Base-by-base conservation (phyloP, 1,139 yeast species). In the Arxiozyma bovina region DNA sequence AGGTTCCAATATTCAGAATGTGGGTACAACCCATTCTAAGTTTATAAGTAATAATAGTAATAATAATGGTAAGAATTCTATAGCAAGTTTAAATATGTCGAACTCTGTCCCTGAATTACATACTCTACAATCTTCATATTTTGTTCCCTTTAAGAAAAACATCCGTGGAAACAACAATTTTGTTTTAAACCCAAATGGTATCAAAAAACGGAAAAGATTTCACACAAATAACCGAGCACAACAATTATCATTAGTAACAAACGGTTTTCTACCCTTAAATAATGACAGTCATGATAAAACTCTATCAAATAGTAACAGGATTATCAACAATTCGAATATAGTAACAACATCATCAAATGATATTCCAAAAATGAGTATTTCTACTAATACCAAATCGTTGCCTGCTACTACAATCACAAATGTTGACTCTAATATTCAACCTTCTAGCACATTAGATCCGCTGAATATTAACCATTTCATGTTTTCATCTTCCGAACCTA, bases 121-220 rank as follows among this genome's bases (percentile, higher is more conserved):
- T 42, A 42, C 34, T 12, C 42, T 18, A 30, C 50, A 48, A 42
- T 48, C 45, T 18, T 45, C 48, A 7, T 41, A 42, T 48, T 48
- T 48, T 42, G 41, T 25, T 20, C 38, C 42, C 12, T 48, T 48
- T 20, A 48, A 42, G 22, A 48, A 48, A 34, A 42, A 48, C 4
- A 42, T 42, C 11, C 41, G 38, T 48, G 22, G 44, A n/a, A 48
- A 48, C 30, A 41, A 49, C 12, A 50, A 57, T 20, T 57, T 57
- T 41, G 51, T 57, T 17, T 50, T 68, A 51, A 65, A 68, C 54
- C 70, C 70, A 2, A 65, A 65, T 45, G 70, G 68, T 1, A 64
- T 68, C 18, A 67, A 67, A 55, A 62, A 61, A 50, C 58, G 70
- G 17, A 62, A 56, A 46, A 59, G 56, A 43, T 52, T 53, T 20